Evolutionary conservation across 139 green algal species (phyloP).

Genomic region (Monoraphidium neglectum): DNA sequence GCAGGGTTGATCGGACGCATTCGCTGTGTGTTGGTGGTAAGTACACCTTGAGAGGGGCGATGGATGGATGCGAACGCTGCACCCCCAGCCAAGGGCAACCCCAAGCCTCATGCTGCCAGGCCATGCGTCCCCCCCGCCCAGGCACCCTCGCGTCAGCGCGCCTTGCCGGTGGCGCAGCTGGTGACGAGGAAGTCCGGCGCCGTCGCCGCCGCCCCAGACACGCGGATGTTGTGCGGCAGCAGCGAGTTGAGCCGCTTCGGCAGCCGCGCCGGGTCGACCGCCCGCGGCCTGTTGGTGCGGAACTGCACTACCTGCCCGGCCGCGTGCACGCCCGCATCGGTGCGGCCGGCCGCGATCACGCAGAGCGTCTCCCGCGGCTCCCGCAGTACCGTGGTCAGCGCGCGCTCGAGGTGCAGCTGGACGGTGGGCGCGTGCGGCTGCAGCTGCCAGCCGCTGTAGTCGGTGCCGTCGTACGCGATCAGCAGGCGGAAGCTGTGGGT

Average conservation of each 20-base stretch:
- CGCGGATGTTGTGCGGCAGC: slow-evolving; percentile 63
- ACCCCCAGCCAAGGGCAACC: no score
- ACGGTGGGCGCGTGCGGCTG: slow-evolving; percentile 50
- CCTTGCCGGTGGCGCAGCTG: slow-evolving; percentile 42
- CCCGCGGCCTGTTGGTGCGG: slow-evolving; percentile 20
- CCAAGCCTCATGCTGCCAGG: neutral
- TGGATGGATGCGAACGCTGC: no score
- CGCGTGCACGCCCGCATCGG: slow-evolving; percentile 85
- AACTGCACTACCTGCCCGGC: slow-evolving; percentile 76
- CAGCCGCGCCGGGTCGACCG: slow-evolving; percentile 22
- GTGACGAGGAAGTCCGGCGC: slow-evolving; percentile 72
- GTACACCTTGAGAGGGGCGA: neutral
- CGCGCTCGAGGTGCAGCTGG: slow-evolving; percentile 56
- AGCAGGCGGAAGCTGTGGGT: slow-evolving; percentile 46
- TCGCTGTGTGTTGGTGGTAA: neutral
- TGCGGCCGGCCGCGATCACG: slow-evolving; percentile 72
- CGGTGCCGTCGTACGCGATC: slow-evolving; percentile 63
- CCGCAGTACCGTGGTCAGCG: slow-evolving; percentile 43
- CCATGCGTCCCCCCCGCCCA: neutral
- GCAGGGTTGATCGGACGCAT: neutral
- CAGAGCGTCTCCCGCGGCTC: slow-evolving; percentile 42
- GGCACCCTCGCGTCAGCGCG: neutral
- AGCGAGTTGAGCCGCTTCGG: slow-evolving; percentile 52
- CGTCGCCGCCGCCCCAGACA: slow-evolving; percentile 35
- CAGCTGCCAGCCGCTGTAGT: slow-evolving; percentile 65